Percentiles rank a stretch among this genome's conserved stretches.
Evolutionary conservation across 768 basidiomycete species (phyloP).

Genomic region (Neoboletus magnificus): DNA sequence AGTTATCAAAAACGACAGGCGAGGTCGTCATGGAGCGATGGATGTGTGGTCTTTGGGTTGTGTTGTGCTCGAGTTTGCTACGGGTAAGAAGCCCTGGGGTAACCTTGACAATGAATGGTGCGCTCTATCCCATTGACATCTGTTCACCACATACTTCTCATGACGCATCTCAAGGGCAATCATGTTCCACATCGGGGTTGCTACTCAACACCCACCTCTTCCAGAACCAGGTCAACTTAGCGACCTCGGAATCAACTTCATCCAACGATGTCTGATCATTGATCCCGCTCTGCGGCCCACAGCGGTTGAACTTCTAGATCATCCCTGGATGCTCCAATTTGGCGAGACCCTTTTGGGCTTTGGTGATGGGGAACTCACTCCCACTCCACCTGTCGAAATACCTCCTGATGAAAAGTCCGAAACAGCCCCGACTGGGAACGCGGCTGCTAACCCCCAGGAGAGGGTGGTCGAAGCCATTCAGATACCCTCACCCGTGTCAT

Average conservation of each 20-base stretch:
- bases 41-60: conserved; percentile 98
- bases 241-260: conserved; percentile 87
- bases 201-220: conserved; percentile 92
- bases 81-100: conserved; percentile 97
- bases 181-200: conserved; percentile 98
- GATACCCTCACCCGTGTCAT: conserved; percentile 48
- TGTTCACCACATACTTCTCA: not conserved
- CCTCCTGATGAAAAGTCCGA: conserved; percentile 50
- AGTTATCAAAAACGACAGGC: conserved; percentile 90
- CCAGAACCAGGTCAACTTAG: conserved; percentile 90
- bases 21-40: conserved; percentile 91
- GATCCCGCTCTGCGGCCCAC: conserved; percentile 82
- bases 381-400: conserved; percentile 44
- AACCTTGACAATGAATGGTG: conserved; percentile 99
- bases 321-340: conserved; percentile 88
- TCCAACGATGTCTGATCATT: conserved; percentile 86
- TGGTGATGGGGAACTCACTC: conserved; percentile 59
- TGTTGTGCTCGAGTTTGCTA: conserved; percentile 95
- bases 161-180: conserved; percentile 71
- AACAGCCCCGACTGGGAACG: conserved; percentile 49
- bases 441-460: conserved; percentile 55
- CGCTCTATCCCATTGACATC: conserved; percentile 15
- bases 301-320: conserved; percentile 79
- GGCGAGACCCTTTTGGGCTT: conserved; percentile 66
- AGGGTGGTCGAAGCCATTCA: conserved; percentile 58